phyloP scores from a whole-genome alignment of 2,329 filamentous ascomycete species.

The Clonostachys byssicola region DNA sequence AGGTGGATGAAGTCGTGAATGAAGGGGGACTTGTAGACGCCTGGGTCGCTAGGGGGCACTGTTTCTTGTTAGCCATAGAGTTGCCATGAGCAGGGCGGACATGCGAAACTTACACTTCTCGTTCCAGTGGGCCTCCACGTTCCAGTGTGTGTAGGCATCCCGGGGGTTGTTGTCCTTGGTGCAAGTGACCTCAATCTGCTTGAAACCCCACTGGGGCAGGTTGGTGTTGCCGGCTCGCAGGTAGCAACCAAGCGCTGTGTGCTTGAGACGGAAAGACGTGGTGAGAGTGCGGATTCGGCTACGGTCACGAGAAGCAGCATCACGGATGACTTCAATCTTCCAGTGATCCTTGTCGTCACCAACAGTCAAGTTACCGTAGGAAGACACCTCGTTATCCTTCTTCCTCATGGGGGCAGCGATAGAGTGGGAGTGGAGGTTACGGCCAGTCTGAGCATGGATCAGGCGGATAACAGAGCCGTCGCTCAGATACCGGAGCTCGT shows the following conservation, averaged over 20 bases:
- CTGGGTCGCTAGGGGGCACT: slow-evolving; percentile 87
- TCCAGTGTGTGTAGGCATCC: slow-evolving; percentile 98
- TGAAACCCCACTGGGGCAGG: slow-evolving; percentile 98
- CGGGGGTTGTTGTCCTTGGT: slow-evolving; percentile 87
- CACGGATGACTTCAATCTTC: slow-evolving; percentile 85
- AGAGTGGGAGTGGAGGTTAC: slow-evolving; percentile 93
- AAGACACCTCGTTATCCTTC: slow-evolving; percentile 87
- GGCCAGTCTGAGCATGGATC: slow-evolving; percentile 91
- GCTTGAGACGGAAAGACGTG: slow-evolving; percentile 84
- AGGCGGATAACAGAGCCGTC: slow-evolving; percentile 79
- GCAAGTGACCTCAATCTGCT: slow-evolving; percentile 97
- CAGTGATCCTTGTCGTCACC: slow-evolving; percentile 98
- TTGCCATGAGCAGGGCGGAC: background rate
- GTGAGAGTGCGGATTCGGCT: slow-evolving; percentile 87
- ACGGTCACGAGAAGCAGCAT: slow-evolving; percentile 81
- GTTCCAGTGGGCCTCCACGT: slow-evolving; percentile 92
- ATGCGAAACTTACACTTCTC: slow-evolving; percentile 69
- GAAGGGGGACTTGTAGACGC: slow-evolving; percentile 94
- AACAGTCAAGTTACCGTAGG: slow-evolving; percentile 91
- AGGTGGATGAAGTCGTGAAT: slow-evolving; percentile 96
- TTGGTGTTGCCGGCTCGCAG: slow-evolving; percentile 93
- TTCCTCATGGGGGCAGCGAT: slow-evolving; percentile 88
- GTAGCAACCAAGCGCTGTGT: slow-evolving; percentile 83
- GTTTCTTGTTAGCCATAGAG: slow-evolving; percentile 19
- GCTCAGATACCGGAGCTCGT: slow-evolving; percentile 67